A percentile compares a stretch with the other conserved stretches of the same genome.
Conservation (phyloP, 768 basidiomycete species). For the Dioszegia crocea region DNA sequence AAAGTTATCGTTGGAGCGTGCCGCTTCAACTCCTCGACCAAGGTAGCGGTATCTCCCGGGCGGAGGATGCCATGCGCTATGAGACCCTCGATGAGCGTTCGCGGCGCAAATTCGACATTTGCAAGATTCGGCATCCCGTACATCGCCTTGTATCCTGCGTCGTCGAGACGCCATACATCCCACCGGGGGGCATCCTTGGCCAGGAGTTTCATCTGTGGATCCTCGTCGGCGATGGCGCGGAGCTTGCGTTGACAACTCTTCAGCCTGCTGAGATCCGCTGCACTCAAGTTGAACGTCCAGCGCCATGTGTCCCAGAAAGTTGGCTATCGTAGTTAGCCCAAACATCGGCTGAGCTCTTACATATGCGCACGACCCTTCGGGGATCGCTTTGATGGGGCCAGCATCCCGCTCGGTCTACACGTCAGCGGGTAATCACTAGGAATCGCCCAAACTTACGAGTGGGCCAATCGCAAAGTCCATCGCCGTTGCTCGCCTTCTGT, state of each 20-base stretch:
- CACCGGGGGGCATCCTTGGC: slow-evolving; percentile 5
- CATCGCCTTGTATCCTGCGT: neutral
- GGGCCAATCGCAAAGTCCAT: slow-evolving; percentile 35
- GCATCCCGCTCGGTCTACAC: slow-evolving; percentile 31
- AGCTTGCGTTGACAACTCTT: slow-evolving; percentile 19
- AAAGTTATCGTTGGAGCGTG: slow-evolving; percentile 17
- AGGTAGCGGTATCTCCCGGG: slow-evolving; percentile 20
- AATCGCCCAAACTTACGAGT: slow-evolving; percentile 21
- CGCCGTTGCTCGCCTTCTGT: slow-evolving; percentile 33
- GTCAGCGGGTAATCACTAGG: slow-evolving; percentile 1
- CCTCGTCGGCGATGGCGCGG: slow-evolving; percentile 25
- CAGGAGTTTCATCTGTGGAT: slow-evolving; percentile 33
- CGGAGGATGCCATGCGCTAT: slow-evolving; percentile 40
- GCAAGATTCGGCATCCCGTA: slow-evolving; percentile 23
- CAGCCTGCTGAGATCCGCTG: slow-evolving; percentile 4
- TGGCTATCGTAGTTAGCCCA: slow-evolving; percentile 19
- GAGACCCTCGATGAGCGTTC: slow-evolving; percentile 43
- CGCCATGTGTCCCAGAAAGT: slow-evolving; percentile 41
- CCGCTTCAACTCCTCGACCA: slow-evolving; percentile 20
- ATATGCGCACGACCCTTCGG: slow-evolving; percentile 38
- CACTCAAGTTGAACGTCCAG: slow-evolving; percentile 27
- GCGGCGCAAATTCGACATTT: slow-evolving; percentile 26
- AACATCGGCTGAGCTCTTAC: slow-evolving; percentile 14
- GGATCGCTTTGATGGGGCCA: slow-evolving; percentile 34
- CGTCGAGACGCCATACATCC: slow-evolving; percentile 14